Conservation (phyloP, 768 basidiomycete genomes). For the Phlegmacium glaucopus region DNA sequence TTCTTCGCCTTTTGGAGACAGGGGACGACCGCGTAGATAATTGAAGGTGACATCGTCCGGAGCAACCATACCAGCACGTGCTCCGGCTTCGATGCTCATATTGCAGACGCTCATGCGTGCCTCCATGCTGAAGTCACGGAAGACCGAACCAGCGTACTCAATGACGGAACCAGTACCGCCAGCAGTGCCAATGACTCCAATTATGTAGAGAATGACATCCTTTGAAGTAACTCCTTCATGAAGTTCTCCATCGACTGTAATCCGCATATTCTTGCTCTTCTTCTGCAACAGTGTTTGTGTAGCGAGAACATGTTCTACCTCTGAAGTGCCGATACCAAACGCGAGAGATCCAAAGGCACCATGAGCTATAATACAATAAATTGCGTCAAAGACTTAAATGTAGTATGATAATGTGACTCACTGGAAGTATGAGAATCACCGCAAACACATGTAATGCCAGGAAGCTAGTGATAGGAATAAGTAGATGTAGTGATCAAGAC, state of each 20-base stretch:
- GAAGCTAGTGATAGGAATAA: slow-evolving; percentile 41
- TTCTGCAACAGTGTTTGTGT: slow-evolving; percentile 87
- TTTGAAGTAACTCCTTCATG: slow-evolving; percentile 83
- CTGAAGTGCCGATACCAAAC: slow-evolving; percentile 91
- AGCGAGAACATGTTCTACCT: slow-evolving; percentile 92
- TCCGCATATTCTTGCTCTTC: slow-evolving; percentile 91
- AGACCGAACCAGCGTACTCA: slow-evolving; percentile 88
- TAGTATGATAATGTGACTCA: slow-evolving; percentile 31
- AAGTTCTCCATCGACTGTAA: slow-evolving; percentile 81
- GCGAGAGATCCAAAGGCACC: slow-evolving; percentile 92
- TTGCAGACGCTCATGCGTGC: slow-evolving; percentile 90
- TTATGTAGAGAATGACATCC: slow-evolving; percentile 88
- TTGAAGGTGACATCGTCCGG: slow-evolving; percentile 85
- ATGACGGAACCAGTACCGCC: slow-evolving; percentile 91
- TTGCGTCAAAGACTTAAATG: not conserved
- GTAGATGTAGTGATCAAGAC: not conserved
- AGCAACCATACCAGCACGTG: slow-evolving; percentile 90
- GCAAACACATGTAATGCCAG: slow-evolving; percentile 81
- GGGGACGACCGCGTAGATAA: slow-evolving; percentile 77
- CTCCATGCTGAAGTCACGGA: slow-evolving; percentile 85
- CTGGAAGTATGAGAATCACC: slow-evolving; percentile 94
- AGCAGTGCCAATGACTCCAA: slow-evolving; percentile 89
- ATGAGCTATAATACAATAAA: slow-evolving; percentile 50
- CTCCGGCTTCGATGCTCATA: slow-evolving; percentile 95
- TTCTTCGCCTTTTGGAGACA: slow-evolving; percentile 78